A percentile compares a stretch with the other conserved stretches of the same genome.
These are phyloP conservation scores for Syzygium grande DNA, from an alignment of 345 rosid species.

Conservation along the genomic window DNA sequence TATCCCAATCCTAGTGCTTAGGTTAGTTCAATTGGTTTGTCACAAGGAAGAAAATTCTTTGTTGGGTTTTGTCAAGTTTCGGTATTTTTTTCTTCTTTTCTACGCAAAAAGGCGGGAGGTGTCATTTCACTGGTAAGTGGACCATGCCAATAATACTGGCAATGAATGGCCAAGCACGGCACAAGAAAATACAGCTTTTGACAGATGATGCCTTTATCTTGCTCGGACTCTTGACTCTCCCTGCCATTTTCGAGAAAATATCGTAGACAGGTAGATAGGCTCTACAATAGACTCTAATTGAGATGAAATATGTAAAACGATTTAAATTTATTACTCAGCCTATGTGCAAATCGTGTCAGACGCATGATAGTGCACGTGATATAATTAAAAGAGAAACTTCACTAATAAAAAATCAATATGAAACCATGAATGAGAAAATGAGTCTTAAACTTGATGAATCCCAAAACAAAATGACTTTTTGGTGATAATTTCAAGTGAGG, in stretches of 20 bases:
- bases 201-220: not conserved
- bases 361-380: not conserved
- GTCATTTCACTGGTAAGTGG: not conserved
- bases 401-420: not conserved
- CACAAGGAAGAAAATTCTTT: no score
- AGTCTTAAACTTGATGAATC: not conserved
- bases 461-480: no score
- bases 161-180: not conserved
- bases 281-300: no score
- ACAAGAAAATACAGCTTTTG: not conserved
- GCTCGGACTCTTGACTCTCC: not conserved
- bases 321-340: not conserved
- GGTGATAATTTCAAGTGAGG: no score
- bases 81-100: not conserved
- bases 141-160: not conserved
- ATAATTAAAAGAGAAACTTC: not conserved
- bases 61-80: no score
- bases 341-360: not conserved
- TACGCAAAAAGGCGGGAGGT: not conserved
- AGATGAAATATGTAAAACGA: not conserved
- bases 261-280: rapidly evolving
- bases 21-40: no score
- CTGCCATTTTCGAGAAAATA: not conserved
- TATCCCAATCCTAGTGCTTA: no score
- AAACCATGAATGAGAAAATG: not conserved